Conservation (phyloP, 208 protist species). For the Crithidia bombi region DNA sequence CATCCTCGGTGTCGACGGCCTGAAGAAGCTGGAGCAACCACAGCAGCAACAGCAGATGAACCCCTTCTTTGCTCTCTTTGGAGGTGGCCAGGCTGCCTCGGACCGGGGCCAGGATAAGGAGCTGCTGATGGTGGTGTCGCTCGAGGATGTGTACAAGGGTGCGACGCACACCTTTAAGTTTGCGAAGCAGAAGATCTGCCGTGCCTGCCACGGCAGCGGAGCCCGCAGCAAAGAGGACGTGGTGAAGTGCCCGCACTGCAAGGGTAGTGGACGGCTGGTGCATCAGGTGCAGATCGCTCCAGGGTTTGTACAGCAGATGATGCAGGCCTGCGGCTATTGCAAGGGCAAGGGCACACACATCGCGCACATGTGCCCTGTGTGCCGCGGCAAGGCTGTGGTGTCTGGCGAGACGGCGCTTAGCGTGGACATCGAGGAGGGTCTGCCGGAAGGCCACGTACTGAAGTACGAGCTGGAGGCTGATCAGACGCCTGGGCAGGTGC, state of each 20-base stretch:
- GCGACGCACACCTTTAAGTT: conserved; percentile 73
- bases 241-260: conserved; percentile 62
- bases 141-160: conserved; percentile 94
- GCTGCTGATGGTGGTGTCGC: conserved; percentile 74
- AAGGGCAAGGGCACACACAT: conserved; percentile 85
- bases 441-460: conserved; percentile 78
- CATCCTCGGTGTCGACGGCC: conserved; percentile 85
- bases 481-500: conserved; percentile 77
- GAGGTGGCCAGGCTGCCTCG: conserved; percentile 38
- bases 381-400: conserved; percentile 68
- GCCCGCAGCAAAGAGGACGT: conserved; percentile 39
- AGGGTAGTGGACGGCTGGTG: conserved; percentile 63
- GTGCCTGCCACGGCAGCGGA: conserved; percentile 73
- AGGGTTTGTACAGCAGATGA: conserved; percentile 79
- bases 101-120: conserved; percentile 52
- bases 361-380: conserved; percentile 76
- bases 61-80: conserved; percentile 40
- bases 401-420: conserved; percentile 45
- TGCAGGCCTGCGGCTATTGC: conserved; percentile 90
- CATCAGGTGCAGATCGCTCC: conserved; percentile 75
- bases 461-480: conserved; percentile 88
- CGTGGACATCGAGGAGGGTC: conserved; percentile 77
- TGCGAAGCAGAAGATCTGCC: conserved; percentile 89
- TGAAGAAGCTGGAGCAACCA: conserved; percentile 73
- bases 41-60: conserved; percentile 42